Percentiles rank a stretch among this genome's conserved stretches.
Evolutionary conservation across 805 yeast species (phyloP).

Genomic region (Barnettozyma populi): DNA sequence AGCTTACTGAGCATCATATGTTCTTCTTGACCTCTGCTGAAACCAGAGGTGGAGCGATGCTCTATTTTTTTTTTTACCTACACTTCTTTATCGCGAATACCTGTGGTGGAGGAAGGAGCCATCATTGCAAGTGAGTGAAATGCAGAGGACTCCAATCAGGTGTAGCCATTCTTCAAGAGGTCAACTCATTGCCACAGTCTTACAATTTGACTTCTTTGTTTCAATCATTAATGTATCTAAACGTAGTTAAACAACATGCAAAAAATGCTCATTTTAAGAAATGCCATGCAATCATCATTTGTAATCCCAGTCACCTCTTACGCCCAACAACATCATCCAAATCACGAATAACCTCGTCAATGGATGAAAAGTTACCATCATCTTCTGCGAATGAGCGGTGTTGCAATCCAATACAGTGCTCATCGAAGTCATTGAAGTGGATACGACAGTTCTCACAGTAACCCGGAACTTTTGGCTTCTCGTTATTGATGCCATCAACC

Average conservation of each 20-base stretch:
- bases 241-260: conserved; percentile 2
- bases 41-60: background rate
- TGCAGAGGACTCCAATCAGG: too few relatives aligned
- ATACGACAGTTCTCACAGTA: conserved; percentile 93
- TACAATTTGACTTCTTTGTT: background rate
- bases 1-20: background rate
- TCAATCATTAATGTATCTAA: background rate
- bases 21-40: background rate
- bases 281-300: background rate
- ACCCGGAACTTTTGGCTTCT: conserved; percentile 45
- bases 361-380: conserved; percentile 64
- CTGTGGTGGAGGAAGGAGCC: too few relatives aligned
- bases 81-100: background rate
- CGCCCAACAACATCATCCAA: conserved; percentile 16
- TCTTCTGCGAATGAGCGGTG: conserved; percentile 78
- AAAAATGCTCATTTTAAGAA: background rate
- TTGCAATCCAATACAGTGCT: conserved; percentile 61
- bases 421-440: conserved; percentile 72
- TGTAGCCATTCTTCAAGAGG: too few relatives aligned
- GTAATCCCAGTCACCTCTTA: conserved; percentile 11
- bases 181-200: too few relatives aligned
- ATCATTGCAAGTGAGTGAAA: too few relatives aligned
- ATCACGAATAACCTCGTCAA: conserved; percentile 63
- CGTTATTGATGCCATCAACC: conserved; percentile 7
- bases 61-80: background rate